Evolutionary conservation across 495 filamentous ascomycete species (phyloP).

Genomic region (Bathelium albidoporum): DNA sequence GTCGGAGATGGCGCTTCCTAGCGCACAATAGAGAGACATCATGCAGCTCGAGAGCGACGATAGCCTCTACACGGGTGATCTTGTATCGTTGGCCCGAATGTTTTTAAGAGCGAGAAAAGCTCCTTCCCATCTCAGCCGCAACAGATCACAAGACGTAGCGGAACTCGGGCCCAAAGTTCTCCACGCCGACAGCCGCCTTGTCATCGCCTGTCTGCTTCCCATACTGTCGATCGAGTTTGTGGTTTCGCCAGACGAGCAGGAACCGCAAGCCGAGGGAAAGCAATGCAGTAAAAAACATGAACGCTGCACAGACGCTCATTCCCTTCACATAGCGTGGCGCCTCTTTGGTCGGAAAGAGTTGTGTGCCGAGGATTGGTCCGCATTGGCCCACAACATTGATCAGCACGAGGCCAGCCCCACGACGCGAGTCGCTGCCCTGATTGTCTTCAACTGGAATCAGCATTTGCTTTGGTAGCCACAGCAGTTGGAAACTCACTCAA

Average conservation of each 20-base stretch:
- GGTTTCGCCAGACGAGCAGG: slow-evolving; percentile 54
- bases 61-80: too few species aligned
- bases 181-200: neutral
- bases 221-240: slow-evolving; percentile 43
- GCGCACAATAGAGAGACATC: too few species aligned
- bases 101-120: too few species aligned
- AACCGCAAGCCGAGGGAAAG: slow-evolving; percentile 46
- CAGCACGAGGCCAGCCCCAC: slow-evolving; percentile 61
- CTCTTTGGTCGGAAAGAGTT: slow-evolving; percentile 19
- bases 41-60: too few species aligned
- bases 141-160: neutral
- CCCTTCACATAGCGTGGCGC: slow-evolving; percentile 17
- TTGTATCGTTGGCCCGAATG: too few species aligned
- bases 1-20: too few species aligned
- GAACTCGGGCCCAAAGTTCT: neutral
- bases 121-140: neutral
- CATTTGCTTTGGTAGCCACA: neutral
- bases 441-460: slow-evolving; percentile 37
- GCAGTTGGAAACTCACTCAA: slow-evolving; percentile 40
- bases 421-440: slow-evolving; percentile 58
- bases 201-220: slow-evolving; percentile 17
- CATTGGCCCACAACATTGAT: slow-evolving; percentile 63
- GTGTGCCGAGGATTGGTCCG: slow-evolving; percentile 52
- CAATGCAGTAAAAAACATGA: slow-evolving; percentile 54
- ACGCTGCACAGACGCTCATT: slow-evolving; percentile 19